A percentile compares a stretch with the other conserved stretches of the same genome.
phyloP scores from a whole-genome alignment of 768 basidiomycete species.

The Nevesoporus exiguus region DNA sequence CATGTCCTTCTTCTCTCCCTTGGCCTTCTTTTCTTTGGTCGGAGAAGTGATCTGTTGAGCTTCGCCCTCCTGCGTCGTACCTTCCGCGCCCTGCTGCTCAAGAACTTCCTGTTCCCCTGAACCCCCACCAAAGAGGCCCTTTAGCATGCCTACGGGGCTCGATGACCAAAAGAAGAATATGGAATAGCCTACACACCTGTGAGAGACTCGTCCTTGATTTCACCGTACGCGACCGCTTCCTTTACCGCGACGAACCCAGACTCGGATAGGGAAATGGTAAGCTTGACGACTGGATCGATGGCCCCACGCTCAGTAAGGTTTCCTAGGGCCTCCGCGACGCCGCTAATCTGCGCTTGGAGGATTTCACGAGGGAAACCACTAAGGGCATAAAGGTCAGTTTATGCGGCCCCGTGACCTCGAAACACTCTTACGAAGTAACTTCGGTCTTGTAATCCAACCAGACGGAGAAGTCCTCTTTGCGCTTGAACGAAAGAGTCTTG shows the following conservation, averaged over 20 bases:
- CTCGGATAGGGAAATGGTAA: conserved; percentile 78
- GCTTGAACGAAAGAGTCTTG: conserved; percentile 84
- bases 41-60: conserved; percentile 27
- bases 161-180: conserved; percentile 8
- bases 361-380: conserved; percentile 75
- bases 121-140: conserved; percentile 77
- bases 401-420: background rate
- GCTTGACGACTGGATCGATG: conserved; percentile 80
- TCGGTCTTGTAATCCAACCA: conserved; percentile 71
- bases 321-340: conserved; percentile 69
- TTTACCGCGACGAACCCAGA: conserved; percentile 81
- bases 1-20: conserved; percentile 36
- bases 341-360: conserved; percentile 66
- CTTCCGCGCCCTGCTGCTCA: conserved; percentile 27
- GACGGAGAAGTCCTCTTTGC: conserved; percentile 79
- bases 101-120: conserved; percentile 33
- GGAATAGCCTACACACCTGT: conserved; percentile 45
- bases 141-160: conserved; percentile 64
- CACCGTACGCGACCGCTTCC: conserved; percentile 75
- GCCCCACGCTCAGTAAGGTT: conserved; percentile 85
- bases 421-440: conserved; percentile 52
- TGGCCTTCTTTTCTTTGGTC: conserved; percentile 36
- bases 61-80: conserved; percentile 28
- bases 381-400: background rate
- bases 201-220: conserved; percentile 77